A percentile compares a stretch with the other conserved stretches of the same genome.
These are phyloP conservation scores for Byssoonygena ceratinophila DNA, from an alignment of 2,329 filamentous ascomycete genomes.

Conservation along the genomic window DNA sequence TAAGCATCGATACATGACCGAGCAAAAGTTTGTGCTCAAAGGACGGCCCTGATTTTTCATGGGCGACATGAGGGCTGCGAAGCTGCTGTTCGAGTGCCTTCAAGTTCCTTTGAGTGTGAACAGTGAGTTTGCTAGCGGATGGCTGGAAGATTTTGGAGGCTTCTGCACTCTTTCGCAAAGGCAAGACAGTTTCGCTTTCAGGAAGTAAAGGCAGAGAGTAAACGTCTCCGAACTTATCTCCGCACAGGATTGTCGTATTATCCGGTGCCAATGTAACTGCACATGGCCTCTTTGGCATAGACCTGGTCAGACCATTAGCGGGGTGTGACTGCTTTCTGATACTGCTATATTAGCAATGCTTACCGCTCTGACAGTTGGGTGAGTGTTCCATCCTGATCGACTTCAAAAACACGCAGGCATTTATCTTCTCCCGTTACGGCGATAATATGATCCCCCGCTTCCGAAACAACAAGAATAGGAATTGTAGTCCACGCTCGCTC, in stretches of 20 bases:
- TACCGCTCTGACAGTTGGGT: conserved; percentile 63
- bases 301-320: conserved; percentile 37
- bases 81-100: conserved; percentile 48
- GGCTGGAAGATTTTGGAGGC: conserved; percentile 37
- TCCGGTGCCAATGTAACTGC: conserved; percentile 61
- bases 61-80: conserved; percentile 34
- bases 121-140: conserved; percentile 48
- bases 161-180: conserved; percentile 22
- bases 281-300: conserved; percentile 82
- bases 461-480: conserved; percentile 55
- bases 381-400: conserved; percentile 52
- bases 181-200: conserved; percentile 28
- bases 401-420: conserved; percentile 67
- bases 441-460: conserved; percentile 57
- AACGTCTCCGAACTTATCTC: conserved; percentile 95
- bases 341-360: conserved; percentile 13
- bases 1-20: conserved; percentile 92
- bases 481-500: conserved; percentile 46
- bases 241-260: conserved; percentile 62
- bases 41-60: conserved; percentile 40
- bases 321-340: not conserved
- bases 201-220: conserved; percentile 69
- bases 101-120: conserved; percentile 52
- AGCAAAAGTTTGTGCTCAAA: conserved; percentile 73
- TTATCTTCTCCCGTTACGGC: conserved; percentile 88